Percentiles rank a stretch among this genome's conserved stretches.
Conservation (phyloP, 768 basidiomycete species). For the Amyloporia xantha region DNA sequence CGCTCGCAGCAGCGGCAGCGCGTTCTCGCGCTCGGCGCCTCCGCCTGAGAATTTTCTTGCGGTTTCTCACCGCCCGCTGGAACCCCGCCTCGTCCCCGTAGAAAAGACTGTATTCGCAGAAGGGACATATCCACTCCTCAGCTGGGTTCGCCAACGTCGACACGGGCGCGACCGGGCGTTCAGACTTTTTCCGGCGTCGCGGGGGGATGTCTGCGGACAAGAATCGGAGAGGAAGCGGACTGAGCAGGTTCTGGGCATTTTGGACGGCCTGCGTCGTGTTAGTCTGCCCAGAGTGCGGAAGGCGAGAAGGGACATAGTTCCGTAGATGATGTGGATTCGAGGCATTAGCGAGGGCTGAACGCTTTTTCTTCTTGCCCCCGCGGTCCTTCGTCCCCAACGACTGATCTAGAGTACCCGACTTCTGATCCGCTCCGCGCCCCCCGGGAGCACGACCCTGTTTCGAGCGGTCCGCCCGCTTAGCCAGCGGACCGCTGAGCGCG, state of each 20-base stretch:
- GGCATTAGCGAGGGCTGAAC: slow-evolving; percentile 83
- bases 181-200: slow-evolving; percentile 27
- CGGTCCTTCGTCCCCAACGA: slow-evolving; percentile 19
- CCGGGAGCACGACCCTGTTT: slow-evolving; percentile 27
- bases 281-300: slow-evolving; percentile 41
- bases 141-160: slow-evolving; percentile 44
- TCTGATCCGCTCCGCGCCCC: slow-evolving; percentile 26
- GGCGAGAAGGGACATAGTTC: slow-evolving; percentile 86
- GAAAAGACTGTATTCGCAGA: slow-evolving; percentile 90
- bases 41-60: slow-evolving; percentile 74
- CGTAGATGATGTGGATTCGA: slow-evolving; percentile 93
- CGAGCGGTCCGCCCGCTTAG: slow-evolving; percentile 32
- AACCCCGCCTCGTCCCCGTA: slow-evolving; percentile 76
- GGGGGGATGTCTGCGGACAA: slow-evolving; percentile 62
- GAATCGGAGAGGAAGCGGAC: slow-evolving; percentile 59
- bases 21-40: slow-evolving; percentile 68
- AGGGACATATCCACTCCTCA: slow-evolving; percentile 93
- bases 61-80: slow-evolving; percentile 54
- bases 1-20: slow-evolving; percentile 49
- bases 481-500: slow-evolving; percentile 22
- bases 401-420: slow-evolving; percentile 34
- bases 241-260: slow-evolving; percentile 43
- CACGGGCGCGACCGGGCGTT: slow-evolving; percentile 19
- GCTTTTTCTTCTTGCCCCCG: slow-evolving; percentile 84
- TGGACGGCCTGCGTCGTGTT: slow-evolving; percentile 33